Base-by-base conservation (phyloP, 495 filamentous ascomycete genomes). In the Evernia prunastri region DNA sequence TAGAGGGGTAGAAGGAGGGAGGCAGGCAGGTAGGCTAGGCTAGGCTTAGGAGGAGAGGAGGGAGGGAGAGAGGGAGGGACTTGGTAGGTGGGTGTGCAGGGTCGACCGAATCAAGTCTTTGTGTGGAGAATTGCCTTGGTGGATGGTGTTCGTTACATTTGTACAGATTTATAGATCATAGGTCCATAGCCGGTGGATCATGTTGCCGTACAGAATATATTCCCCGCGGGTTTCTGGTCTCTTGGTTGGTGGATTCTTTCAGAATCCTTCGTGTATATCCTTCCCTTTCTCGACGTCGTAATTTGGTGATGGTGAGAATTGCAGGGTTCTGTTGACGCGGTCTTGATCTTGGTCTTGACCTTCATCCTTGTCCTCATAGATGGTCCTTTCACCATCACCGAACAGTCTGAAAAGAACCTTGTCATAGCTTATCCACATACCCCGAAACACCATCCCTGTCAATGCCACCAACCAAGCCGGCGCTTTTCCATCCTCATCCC, bases 351-450 rank as follows among this genome's bases (percentile, higher is more conserved):
- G 12, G 9, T 61, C 27, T 17, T 25, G 3, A 31, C 31, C 42
- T 1, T 51, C 59, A n/a, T 53, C 59, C 40, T 53, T 25, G 25
- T 58, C 53, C 25, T 58, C 51, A 29, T n/a, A 9, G 1, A 29
- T 17, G 13, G 91, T 94, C 74, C 89, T 81, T 83, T 97, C 94
- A 20, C 94, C 94, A 71, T 97, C 89, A 36, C 93, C 92, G 78
- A 95, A 96, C 0, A 89, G 17, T 31, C 61, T 68, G 68, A 82
- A 83, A 59, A 89, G 89, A 31, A 86, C 69, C 3, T 15, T 45
- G 77, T 97, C 93, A 78, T 98, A 96, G 60, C 73, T 82, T 65
- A 62, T 67, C 94, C 94, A 98, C 64, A 91, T 73, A 0, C 72
- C 56, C 31, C 72, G 74, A 54, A 87, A 82, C 1, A 89, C 4